These are phyloP conservation scores for Orychophragmus violaceus DNA, from an alignment of 345 rosid species.

Conservation along the genomic window DNA sequence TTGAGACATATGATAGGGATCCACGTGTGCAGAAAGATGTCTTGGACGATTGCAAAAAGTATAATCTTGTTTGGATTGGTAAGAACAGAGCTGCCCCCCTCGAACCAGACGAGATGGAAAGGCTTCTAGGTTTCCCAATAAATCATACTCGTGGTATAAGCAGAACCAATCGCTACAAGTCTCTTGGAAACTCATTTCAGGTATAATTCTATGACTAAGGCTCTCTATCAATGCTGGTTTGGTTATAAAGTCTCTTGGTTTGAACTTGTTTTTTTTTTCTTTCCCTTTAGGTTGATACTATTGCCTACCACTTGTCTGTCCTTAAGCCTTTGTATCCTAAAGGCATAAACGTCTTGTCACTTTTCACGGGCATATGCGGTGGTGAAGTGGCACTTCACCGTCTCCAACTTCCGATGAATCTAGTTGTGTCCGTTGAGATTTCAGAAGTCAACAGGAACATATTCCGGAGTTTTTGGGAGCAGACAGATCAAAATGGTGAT, in stretches of 20 bases:
- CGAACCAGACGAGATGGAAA: constrained; percentile 60
- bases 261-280: neutral
- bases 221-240: neutral
- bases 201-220: constrained; percentile 16
- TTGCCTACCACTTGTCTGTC: constrained; percentile 6
- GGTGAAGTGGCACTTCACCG: constrained; percentile 29
- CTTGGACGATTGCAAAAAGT: constrained; percentile 11
- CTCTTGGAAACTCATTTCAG: constrained; percentile 16
- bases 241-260: neutral
- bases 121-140: constrained; percentile 27
- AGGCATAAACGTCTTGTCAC: constrained; percentile 24
- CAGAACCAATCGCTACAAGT: constrained; percentile 6
- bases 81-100: constrained; percentile 38
- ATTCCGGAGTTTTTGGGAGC: constrained; percentile 23
- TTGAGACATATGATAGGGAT: constrained; percentile 17
- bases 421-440: constrained; percentile 29
- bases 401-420: constrained; percentile 7
- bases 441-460: constrained; percentile 9
- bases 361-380: constrained; percentile 31
- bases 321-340: neutral
- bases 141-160: constrained; percentile 29
- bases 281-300: constrained; percentile 2
- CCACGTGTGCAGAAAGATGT: constrained; percentile 5
- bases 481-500: constrained; percentile 17
- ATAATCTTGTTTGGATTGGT: constrained; percentile 37